Conservation (phyloP, 805 yeast genomes). For the Wickerhamomyces alni region DNA sequence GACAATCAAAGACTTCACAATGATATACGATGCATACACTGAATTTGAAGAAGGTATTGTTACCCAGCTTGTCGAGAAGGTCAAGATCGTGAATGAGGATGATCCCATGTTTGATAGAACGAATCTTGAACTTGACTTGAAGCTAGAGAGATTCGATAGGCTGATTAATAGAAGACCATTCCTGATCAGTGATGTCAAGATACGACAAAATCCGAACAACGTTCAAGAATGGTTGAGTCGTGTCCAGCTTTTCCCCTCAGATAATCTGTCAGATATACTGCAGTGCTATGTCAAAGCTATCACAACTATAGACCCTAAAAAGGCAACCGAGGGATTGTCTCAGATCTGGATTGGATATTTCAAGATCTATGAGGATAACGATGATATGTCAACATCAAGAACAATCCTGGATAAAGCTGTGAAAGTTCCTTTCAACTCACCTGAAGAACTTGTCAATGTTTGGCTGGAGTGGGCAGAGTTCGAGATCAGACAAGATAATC, state of each 20-base stretch:
- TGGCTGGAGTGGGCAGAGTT: slow-evolving; percentile 75
- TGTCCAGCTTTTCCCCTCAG: slow-evolving; percentile 36
- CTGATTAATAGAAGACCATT: slow-evolving; percentile 53
- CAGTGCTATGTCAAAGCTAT: slow-evolving; percentile 63
- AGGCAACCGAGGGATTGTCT: slow-evolving; percentile 40
- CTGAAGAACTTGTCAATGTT: slow-evolving; percentile 60
- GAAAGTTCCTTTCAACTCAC: slow-evolving; percentile 59
- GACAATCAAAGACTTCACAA: slow-evolving; percentile 56
- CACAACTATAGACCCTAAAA: slow-evolving; percentile 55
- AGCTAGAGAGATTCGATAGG: slow-evolving; percentile 44
- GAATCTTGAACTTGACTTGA: slow-evolving; percentile 34
- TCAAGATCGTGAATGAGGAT: slow-evolving; percentile 7
- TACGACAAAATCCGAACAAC: slow-evolving; percentile 56
- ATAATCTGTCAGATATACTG: slow-evolving; percentile 37
- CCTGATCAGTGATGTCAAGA: slow-evolving; percentile 57
- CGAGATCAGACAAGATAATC: slow-evolving; percentile 45
- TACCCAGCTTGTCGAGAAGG: slow-evolving; percentile 10
- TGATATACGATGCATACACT: slow-evolving; percentile 55
- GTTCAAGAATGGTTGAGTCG: slow-evolving; percentile 68
- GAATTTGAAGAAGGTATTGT: slow-evolving; percentile 52
- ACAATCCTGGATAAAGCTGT: slow-evolving; percentile 57
- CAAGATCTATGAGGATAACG: slow-evolving; percentile 47
- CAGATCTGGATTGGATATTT: slow-evolving; percentile 72
- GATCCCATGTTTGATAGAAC: slow-evolving; percentile 9
- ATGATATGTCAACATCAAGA: slow-evolving; percentile 54